Percentiles rank a stretch among this genome's conserved stretches.
phyloP scores from a whole-genome alignment of 306 rosid species.

The Abrus precatorius region DNA sequence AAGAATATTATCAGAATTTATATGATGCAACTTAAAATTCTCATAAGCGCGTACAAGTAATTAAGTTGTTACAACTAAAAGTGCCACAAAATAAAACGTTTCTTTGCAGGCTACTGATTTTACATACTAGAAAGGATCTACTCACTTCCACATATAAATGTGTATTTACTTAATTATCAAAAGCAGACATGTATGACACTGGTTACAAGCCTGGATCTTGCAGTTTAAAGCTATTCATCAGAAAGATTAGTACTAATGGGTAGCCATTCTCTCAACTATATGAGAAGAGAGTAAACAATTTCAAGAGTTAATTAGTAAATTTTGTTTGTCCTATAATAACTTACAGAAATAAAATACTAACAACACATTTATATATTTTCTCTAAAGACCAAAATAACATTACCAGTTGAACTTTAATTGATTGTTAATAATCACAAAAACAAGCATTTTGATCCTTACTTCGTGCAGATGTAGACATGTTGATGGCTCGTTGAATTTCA shows the following conservation, averaged over 20 bases:
- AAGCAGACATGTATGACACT: background rate
- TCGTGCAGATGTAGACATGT: too few relatives aligned
- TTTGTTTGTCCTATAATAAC: too few relatives aligned
- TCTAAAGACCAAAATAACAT: too few relatives aligned
- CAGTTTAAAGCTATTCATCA: background rate
- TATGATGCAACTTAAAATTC: background rate
- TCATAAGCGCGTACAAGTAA: background rate
- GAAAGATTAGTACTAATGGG: background rate
- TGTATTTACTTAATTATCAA: background rate
- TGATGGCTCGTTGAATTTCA: too few relatives aligned
- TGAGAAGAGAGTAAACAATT: background rate
- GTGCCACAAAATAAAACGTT: background rate
- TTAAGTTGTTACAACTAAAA: background rate
- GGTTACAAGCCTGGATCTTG: background rate
- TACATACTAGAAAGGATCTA: background rate
- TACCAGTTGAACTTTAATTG: too few relatives aligned
- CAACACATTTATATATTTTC: too few relatives aligned
- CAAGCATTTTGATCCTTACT: too few relatives aligned
- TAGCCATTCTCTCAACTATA: background rate
- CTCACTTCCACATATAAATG: background rate
- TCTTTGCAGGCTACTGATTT: background rate
- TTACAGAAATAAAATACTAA: too few relatives aligned
- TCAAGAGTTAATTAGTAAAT: background rate
- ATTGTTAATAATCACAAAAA: too few relatives aligned
- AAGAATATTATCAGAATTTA: background rate